Conservation (phyloP, 2,329 filamentous ascomycete genomes). For the Diaporthe sp. region DNA sequence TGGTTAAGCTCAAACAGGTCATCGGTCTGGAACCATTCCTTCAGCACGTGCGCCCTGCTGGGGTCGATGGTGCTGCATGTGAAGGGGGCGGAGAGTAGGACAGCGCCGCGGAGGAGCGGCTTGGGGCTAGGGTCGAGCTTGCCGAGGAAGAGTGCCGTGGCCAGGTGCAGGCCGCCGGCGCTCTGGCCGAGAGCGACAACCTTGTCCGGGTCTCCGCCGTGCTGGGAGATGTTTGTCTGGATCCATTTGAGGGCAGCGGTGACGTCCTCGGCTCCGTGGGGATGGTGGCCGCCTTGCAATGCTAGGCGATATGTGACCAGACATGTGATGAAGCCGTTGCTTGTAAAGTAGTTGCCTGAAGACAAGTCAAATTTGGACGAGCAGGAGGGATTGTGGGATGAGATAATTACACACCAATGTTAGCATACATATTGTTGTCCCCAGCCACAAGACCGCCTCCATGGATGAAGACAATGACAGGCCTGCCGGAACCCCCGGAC, state of each 20-base stretch:
- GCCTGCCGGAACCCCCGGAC: slow-evolving; percentile 20
- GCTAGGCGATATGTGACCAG: slow-evolving; percentile 45
- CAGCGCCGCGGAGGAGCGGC: slow-evolving; percentile 34
- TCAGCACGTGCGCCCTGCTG: not conserved
- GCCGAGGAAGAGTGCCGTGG: slow-evolving; percentile 40
- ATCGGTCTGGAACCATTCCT: slow-evolving; percentile 36
- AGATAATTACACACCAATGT: slow-evolving; percentile 36
- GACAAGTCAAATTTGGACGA: not conserved
- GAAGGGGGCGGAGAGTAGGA: slow-evolving; percentile 41
- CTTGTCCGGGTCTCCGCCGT: slow-evolving; percentile 43
- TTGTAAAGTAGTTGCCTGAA: slow-evolving; percentile 46
- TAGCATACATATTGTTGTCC: slow-evolving; percentile 43
- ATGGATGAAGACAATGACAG: slow-evolving; percentile 44
- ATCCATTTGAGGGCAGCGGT: slow-evolving; percentile 42
- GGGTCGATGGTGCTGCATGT: slow-evolving; percentile 16
- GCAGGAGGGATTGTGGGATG: not conserved
- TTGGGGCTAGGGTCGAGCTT: slow-evolving; percentile 36
- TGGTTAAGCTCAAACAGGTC: slow-evolving; percentile 33
- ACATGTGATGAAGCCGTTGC: slow-evolving; percentile 46
- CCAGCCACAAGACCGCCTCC: slow-evolving; percentile 44
- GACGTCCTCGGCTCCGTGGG: slow-evolving; percentile 42
- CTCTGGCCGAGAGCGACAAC: slow-evolving; percentile 43
- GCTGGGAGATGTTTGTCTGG: slow-evolving; percentile 42
- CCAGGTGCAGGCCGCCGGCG: slow-evolving; percentile 42
- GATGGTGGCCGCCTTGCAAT: slow-evolving; percentile 42